Evolutionary conservation across 345 rosid genomes (phyloP).

Genomic region (Orychophragmus violaceus): DNA sequence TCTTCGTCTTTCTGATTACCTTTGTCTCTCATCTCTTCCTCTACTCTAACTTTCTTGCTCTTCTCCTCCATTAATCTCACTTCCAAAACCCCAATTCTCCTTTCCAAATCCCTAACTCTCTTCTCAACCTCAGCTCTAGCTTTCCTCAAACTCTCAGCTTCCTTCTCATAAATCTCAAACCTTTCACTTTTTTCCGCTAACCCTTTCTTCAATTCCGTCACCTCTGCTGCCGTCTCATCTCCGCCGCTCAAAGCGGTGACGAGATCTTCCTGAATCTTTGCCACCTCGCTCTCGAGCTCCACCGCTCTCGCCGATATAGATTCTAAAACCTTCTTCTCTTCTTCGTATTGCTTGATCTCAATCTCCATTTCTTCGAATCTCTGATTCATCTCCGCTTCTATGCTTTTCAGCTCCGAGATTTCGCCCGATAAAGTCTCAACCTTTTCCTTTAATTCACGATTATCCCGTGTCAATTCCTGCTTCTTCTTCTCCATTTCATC

Average conservation of each 20-base stretch:
- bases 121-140: conserved; percentile 42
- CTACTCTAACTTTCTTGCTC: conserved; percentile 47
- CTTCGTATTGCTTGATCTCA: conserved; percentile 40
- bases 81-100: conserved; percentile 43
- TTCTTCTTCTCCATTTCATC: conserved; percentile 52
- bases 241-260: conserved; percentile 38
- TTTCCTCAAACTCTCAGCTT: conserved; percentile 40
- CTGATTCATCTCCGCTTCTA: conserved; percentile 30
- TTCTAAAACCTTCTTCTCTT: conserved; percentile 38
- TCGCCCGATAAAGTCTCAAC: conserved; percentile 22
- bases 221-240: conserved; percentile 36
- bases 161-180: conserved; percentile 34
- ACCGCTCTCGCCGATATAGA: conserved; percentile 37
- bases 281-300: conserved; percentile 52
- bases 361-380: conserved; percentile 31
- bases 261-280: conserved; percentile 58
- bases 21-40: conserved; percentile 48
- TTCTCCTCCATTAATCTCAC: conserved; percentile 44
- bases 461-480: conserved; percentile 23
- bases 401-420: conserved; percentile 30
- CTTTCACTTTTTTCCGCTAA: conserved; percentile 31
- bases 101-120: conserved; percentile 49
- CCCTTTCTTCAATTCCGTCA: conserved; percentile 31
- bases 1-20: conserved; percentile 41
- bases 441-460: conserved; percentile 31